Evolutionary conservation across 1,284 basidiomycete species (phyloP).

Genomic region (Trichosporon coremiiforme): DNA sequence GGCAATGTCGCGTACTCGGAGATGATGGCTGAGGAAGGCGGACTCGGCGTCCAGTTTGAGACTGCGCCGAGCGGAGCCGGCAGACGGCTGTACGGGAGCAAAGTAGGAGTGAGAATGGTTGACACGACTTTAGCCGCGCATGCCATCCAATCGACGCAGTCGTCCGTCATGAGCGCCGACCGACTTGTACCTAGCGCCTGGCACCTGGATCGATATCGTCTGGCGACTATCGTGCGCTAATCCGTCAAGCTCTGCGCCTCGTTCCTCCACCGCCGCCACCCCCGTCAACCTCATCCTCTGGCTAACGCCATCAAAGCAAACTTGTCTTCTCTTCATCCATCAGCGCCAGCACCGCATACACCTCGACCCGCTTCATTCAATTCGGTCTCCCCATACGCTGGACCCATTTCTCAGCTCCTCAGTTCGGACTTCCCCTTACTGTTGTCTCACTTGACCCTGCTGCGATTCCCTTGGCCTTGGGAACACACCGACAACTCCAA

Average conservation of each 20-base stretch:
- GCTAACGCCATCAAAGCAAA: slow-evolving; percentile 6
- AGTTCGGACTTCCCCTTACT: neutral
- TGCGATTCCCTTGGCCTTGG: neutral
- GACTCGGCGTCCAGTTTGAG: neutral
- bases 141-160: slow-evolving; percentile 1
- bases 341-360: neutral
- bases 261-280: slow-evolving; percentile 13
- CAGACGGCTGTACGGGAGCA: neutral
- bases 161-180: neutral
- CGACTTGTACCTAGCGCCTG: slow-evolving; percentile 3
- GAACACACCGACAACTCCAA: neutral
- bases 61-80: neutral
- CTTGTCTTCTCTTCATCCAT: slow-evolving; percentile 14
- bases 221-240: slow-evolving; percentile 6
- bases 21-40: neutral
- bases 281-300: neutral
- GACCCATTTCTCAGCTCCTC: neutral
- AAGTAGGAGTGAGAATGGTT: neutral
- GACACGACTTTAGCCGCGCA: neutral
- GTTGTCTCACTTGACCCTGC: slow-evolving; percentile 16
- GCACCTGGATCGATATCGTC: neutral
- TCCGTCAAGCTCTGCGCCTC: slow-evolving; percentile 1
- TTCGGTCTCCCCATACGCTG: neutral
- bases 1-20: slow-evolving; percentile 6
- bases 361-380: neutral